Evolutionary conservation across 1,139 yeast species (phyloP).

Genomic region (Hyphopichia burtonii): DNA sequence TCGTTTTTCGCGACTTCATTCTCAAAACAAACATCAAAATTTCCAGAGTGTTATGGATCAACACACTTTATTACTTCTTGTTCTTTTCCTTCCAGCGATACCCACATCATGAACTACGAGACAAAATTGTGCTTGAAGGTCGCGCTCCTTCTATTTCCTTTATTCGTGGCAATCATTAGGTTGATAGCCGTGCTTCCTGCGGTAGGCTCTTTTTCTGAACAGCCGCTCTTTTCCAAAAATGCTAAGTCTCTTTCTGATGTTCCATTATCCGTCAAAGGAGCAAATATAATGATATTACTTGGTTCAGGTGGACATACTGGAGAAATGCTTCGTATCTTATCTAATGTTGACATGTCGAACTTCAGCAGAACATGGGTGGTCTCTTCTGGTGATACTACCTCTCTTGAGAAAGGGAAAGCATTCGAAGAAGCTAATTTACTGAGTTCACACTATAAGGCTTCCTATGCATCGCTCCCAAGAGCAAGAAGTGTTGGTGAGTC

Average conservation of each 20-base stretch:
- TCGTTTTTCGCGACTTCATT: background rate
- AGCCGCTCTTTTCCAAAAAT: background rate
- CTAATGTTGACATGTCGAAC: conserved; percentile 25
- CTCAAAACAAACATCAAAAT: conserved; percentile 1
- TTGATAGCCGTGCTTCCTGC: conserved; percentile 31
- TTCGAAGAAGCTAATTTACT: conserved; percentile 30
- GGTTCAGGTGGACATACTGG: conserved; percentile 97
- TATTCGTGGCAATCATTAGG: conserved; percentile 22
- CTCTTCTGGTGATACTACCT: conserved; percentile 60
- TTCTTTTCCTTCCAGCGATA: background rate
- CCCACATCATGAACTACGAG: conserved; percentile 25
- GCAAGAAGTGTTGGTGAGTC: conserved; percentile 81
- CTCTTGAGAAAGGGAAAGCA: conserved; percentile 48
- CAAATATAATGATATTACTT: conserved; percentile 51
- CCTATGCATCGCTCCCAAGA: conserved; percentile 50
- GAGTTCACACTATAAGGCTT: conserved; percentile 15
- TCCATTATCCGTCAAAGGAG: conserved; percentile 15
- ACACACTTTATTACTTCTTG: background rate
- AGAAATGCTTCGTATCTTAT: conserved; percentile 75
- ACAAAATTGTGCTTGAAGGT: conserved; percentile 20
- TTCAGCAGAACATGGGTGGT: conserved; percentile 45
- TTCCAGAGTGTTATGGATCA: conserved; percentile 3
- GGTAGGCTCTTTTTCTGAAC: background rate
- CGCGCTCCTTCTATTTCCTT: conserved; percentile 22
- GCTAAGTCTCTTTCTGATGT: background rate